Percentiles rank a stretch among this genome's conserved stretches.
phyloP scores from a whole-genome alignment of 108 stramenopile genomes.

The Thalassiosira profunda region DNA sequence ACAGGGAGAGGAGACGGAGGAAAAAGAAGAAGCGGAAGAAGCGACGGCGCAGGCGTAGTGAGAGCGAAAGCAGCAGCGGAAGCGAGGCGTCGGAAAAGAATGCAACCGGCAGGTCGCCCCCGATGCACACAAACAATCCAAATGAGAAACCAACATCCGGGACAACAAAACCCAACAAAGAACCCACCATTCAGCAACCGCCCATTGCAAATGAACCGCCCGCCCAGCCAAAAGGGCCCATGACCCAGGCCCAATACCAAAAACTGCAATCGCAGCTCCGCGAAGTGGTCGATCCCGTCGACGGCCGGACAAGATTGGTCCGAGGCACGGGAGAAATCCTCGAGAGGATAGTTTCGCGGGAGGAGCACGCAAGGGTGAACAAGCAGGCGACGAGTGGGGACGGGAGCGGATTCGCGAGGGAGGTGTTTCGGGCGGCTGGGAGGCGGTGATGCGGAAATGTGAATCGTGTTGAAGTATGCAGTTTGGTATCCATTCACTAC shows the following conservation, averaged over 20 bases:
- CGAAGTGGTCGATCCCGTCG: constrained; percentile 88
- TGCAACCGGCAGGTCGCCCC: neutral
- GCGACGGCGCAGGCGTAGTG: neutral
- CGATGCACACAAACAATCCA: neutral
- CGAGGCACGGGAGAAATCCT: constrained; percentile 94
- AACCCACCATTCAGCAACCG: constrained; percentile 18
- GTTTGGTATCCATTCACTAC: too few species aligned
- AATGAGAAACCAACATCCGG: neutral
- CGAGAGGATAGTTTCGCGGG: constrained; percentile 87
- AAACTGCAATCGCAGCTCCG: constrained; percentile 72
- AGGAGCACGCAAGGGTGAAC: constrained; percentile 83
- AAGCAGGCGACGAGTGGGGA: constrained; percentile 79
- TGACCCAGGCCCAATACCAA: constrained; percentile 85
- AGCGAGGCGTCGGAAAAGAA: neutral
- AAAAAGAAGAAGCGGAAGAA: neutral
- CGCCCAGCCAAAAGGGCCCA: constrained; percentile 58
- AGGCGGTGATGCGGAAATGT: too few species aligned
- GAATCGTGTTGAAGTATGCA: too few species aligned
- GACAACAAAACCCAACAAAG: neutral
- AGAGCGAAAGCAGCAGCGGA: neutral
- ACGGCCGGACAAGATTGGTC: constrained; percentile 77
- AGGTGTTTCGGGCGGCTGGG: too few species aligned
- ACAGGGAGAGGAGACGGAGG: constrained; percentile 1
- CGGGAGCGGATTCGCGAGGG: constrained; percentile 60
- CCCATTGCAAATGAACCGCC: constrained; percentile 5